phyloP scores from a whole-genome alignment of 768 basidiomycete genomes.

The Psilocybe cubensis region DNA sequence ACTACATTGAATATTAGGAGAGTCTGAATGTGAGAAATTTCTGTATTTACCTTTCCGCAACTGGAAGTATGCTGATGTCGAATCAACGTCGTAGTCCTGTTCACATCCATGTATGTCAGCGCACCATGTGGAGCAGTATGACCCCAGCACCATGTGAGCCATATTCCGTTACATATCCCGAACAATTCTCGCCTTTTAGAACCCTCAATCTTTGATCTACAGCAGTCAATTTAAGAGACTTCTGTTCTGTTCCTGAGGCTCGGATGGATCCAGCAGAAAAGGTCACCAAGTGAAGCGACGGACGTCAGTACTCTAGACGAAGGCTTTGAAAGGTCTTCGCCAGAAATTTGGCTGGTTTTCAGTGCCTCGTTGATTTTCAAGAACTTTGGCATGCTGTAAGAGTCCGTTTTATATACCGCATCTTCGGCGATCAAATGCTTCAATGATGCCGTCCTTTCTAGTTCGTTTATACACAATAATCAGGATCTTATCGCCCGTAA shows the following conservation, averaged over 20 bases:
- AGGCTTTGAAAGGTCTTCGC: neutral
- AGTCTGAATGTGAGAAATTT: slow-evolving; percentile 2
- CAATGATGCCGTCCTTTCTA: neutral
- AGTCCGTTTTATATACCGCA: neutral
- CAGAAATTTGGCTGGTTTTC: neutral
- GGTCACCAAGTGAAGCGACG: neutral
- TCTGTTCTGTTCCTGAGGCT: slow-evolving; percentile 18
- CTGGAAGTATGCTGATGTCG: slow-evolving; percentile 7
- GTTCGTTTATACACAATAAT: neutral
- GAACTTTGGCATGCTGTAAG: neutral
- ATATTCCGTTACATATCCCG: slow-evolving; percentile 13
- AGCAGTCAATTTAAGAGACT: slow-evolving; percentile 7
- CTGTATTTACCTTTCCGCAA: slow-evolving; percentile 3
- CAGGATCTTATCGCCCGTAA: neutral
- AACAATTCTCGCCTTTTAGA: neutral
- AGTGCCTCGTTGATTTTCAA: neutral
- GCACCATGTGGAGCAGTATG: slow-evolving; percentile 19
- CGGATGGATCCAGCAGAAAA: neutral
- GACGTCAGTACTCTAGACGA: neutral
- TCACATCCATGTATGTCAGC: slow-evolving; percentile 6
- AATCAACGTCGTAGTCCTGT: slow-evolving; percentile 2
- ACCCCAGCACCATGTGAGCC: slow-evolving; percentile 20
- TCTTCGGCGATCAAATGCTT: neutral
- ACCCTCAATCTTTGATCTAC: slow-evolving; percentile 22
- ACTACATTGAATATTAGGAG: neutral